Conservation (phyloP, 192 early-diverging fungal species). For the Backusella liffmaniae region DNA sequence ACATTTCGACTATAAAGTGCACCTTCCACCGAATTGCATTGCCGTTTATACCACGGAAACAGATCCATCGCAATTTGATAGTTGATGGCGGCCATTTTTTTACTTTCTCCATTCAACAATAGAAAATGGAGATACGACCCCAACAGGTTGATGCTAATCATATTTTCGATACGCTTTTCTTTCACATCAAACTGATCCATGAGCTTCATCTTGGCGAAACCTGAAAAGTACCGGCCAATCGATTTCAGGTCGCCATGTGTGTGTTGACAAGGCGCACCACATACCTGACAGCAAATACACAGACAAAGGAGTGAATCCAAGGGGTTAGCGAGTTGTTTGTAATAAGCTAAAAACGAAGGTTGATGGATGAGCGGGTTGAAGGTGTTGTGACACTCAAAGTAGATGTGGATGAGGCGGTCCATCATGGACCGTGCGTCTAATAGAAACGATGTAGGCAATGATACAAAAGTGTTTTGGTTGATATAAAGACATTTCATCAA, state of each 20-base stretch:
- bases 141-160: background rate
- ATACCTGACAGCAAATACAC: background rate
- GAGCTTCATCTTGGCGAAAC: background rate
- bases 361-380: background rate
- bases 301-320: background rate
- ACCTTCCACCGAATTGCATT: background rate
- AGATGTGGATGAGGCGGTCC: background rate
- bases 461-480: background rate
- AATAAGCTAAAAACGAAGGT: background rate
- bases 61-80: background rate
- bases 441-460: background rate
- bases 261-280: background rate
- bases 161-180: background rate
- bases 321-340: background rate
- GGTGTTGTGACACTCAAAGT: background rate
- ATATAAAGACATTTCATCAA: background rate
- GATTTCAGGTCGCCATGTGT: background rate
- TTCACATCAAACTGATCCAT: background rate
- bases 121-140: background rate
- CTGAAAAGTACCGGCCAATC: background rate
- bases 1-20: background rate
- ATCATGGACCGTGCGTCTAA: background rate
- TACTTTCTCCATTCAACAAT: background rate
- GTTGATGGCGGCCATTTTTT: background rate
- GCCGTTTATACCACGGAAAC: background rate